Evolutionary conservation across 805 yeast genomes (phyloP), one percentile per base, ranked within the genome.

Genomic region (Lipomyces mesembrius): DNA sequence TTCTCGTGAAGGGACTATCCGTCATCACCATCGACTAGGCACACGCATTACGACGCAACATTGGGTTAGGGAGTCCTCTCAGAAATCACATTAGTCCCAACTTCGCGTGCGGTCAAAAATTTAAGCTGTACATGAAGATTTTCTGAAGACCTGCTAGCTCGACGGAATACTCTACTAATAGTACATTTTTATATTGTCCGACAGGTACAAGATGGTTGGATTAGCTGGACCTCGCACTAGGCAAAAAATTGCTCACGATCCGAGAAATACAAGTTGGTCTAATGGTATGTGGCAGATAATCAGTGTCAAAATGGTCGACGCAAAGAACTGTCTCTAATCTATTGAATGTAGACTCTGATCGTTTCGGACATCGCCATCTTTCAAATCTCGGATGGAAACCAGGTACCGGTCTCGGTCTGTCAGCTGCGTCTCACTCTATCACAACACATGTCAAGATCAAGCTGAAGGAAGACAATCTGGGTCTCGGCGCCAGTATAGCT

Each of bases 201-300:
- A 43, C 22, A 43, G 22, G 22, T 17, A n/a, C 49, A 63, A 20
- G 35, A 75, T 79, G 77, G 71, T 65, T 55, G 81, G 82, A 17
- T 75, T 80, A 9, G 77, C 83, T 11, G 98, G 91, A 11, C 83
- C 88, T 5, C 89, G 87, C 75, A 85, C 83, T 12, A 92, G 90
- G 75, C 96, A 90, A 74, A 84, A 95, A 74, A 89, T 93, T 76
- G 98, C 98, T 11, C 79, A 83, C 49, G 99, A 94, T 79, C 99
- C 99, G 20, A 82, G 98, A 75, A 94, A 94, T 75, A 93, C 97
- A 0, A 85, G 87, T 68, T 94, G 99, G 99, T 89, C 97, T 32
- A 92, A 92, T 75, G 91, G 80, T 68, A 75, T 72, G 29, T 53
- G n/a, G 12, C 8, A 29, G n/a, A 9, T n/a, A 58, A 4, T 17